Evolutionary conservation across 2,329 filamentous ascomycete species (phyloP).

Genomic region (Fulvia fulva): DNA sequence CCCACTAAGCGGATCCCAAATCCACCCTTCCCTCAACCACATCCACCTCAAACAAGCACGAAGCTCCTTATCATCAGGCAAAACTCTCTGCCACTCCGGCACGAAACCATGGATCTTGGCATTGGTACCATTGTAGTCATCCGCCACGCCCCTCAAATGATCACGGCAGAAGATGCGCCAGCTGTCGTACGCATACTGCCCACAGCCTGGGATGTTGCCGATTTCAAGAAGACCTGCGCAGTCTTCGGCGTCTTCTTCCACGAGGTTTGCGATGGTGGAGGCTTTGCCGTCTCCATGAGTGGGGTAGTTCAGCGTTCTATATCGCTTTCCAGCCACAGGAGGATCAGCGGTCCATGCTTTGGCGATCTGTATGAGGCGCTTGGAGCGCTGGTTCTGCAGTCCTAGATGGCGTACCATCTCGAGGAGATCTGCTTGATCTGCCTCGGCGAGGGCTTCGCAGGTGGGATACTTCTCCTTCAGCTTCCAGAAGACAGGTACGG

Average conservation of each 20-base stretch:
- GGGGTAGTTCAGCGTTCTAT: constrained; percentile 56
- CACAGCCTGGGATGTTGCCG: constrained; percentile 72
- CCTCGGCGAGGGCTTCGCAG: constrained; percentile 57
- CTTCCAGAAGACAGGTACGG: constrained; percentile 70
- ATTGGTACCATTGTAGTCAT: constrained; percentile 61
- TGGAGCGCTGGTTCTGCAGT: constrained; percentile 63
- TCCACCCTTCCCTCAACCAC: constrained; percentile 83
- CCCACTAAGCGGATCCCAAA: constrained; percentile 73
- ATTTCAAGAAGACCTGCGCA: constrained; percentile 70
- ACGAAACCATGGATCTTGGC: constrained; percentile 53
- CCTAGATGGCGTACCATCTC: constrained; percentile 67
- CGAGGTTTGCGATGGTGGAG: constrained; percentile 39
- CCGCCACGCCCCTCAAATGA: constrained; percentile 61
- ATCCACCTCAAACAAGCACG: constrained; percentile 82
- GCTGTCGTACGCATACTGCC: constrained; percentile 79
- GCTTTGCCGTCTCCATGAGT: constrained; percentile 47
- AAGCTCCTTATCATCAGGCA: constrained; percentile 83
- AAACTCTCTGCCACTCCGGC: constrained; percentile 86
- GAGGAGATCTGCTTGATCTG: constrained; percentile 54
- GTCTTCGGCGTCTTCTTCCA: constrained; percentile 44
- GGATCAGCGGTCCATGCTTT: constrained; percentile 62
- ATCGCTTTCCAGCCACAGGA: constrained; percentile 57
- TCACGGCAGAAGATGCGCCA: constrained; percentile 95
- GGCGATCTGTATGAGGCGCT: constrained; percentile 66
- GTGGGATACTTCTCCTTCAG: constrained; percentile 68